Base-by-base conservation (phyloP, 2,329 filamentous ascomycete genomes). In the Helminthosporium solani region DNA sequence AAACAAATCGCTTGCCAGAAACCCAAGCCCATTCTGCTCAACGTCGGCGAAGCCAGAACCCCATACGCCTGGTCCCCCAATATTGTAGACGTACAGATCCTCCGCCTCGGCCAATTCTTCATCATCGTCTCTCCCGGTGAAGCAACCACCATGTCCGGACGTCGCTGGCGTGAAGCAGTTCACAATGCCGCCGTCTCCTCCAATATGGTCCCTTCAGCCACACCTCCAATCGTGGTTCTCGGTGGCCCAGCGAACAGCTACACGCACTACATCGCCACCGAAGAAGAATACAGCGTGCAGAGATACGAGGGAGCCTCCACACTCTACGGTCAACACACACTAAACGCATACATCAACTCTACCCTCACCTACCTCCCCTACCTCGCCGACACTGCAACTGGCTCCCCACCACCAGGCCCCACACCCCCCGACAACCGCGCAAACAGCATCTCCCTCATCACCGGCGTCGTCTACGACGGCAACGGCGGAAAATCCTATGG, bases 221-320 rank as follows among this genome's bases (percentile, higher is more conserved):
- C 62, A 0, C 54, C 58, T 1, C 66, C 67, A 1, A 64, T 89
- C n/a, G 89, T 95, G 3, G 87, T 96, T 1, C 76, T 96, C 1
- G 90, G 91, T 20, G 90, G 88, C 0, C 91, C 92, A 0, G 90
- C 90, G 40, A 97, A 97, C 67, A 90, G 83, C 47, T 97, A 97
- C 68, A 85, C 88, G 2, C 88, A 92, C 70, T 92, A 92, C 68
- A 83, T 90, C 47, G 71, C 85, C 1, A 92, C 90, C 0, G 80
- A 84, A 21, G 88, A 95, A 67, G 88, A 95, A 68, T 95, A 94
- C 67, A 73, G 74, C 11, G 76, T 94, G 36, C 92, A 96, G 72
- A 85, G 92, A 8, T 96, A 96, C 71, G 92, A 97, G 73, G 92
- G 91, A n/a, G 92, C 89, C 0, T 92, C 87, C 6, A 97, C 92